Conservation (phyloP, 306 rosid genomes). For the Hippophae tibetana region DNA sequence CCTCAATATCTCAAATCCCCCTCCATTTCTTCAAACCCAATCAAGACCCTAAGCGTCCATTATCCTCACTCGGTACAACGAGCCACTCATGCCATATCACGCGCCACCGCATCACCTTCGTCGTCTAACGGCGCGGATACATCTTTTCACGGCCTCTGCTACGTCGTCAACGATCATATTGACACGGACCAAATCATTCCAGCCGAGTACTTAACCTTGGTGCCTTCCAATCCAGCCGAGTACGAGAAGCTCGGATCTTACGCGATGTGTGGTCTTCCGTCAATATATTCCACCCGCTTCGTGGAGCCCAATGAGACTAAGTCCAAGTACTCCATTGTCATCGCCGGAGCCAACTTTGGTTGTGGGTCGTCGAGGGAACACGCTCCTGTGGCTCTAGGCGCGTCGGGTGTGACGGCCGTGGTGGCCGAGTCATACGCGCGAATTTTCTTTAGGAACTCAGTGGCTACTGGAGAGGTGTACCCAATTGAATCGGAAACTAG, state of each 20-base stretch:
- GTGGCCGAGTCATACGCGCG: slow-evolving; percentile 89
- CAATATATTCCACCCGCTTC: slow-evolving; percentile 50
- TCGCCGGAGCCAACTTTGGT: slow-evolving; percentile 84
- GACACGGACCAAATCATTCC: slow-evolving; percentile 97
- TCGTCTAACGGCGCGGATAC: slow-evolving; percentile 17
- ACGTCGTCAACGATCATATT: slow-evolving; percentile 79
- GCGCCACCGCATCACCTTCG: slow-evolving; percentile 25
- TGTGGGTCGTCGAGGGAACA: slow-evolving; percentile 98
- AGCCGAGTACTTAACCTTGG: slow-evolving; percentile 80
- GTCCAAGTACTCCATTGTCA: slow-evolving; percentile 59
- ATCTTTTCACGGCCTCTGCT: slow-evolving; percentile 85
- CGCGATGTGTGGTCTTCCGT: slow-evolving; percentile 81
- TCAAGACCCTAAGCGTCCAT: slow-evolving; percentile 5
- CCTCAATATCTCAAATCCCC: slow-evolving; percentile 30
- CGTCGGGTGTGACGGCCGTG: slow-evolving; percentile 68
- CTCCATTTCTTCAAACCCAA: slow-evolving; percentile 3
- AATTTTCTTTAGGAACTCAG: slow-evolving; percentile 84
- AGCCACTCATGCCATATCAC: slow-evolving; percentile 7
- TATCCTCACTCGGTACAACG: neutral
- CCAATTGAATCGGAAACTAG: slow-evolving; percentile 47
- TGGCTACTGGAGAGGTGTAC: slow-evolving; percentile 74
- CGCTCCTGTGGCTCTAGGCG: slow-evolving; percentile 96
- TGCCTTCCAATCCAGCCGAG: slow-evolving; percentile 87
- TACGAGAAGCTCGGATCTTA: slow-evolving; percentile 84
- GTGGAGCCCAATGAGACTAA: slow-evolving; percentile 51